Percentiles rank a stretch among this genome's conserved stretches.
These are phyloP conservation scores for Parafenestella ontariensis DNA, from an alignment of 2,329 filamentous ascomycete genomes.

Conservation along the genomic window DNA sequence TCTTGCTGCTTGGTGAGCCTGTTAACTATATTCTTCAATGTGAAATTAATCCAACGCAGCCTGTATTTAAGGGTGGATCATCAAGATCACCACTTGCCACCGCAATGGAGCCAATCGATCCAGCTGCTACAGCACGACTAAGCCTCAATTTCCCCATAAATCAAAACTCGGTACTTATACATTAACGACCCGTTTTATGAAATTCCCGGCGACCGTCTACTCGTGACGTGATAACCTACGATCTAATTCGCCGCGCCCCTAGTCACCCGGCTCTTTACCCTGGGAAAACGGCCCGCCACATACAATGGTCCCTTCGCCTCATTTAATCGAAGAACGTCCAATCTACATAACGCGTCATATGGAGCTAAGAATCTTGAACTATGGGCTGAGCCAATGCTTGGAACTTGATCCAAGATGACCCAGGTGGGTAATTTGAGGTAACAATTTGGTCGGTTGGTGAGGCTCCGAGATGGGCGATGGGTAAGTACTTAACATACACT, in stretches of 20 bases:
- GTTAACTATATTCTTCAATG: constrained; percentile 1
- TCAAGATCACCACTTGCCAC: neutral
- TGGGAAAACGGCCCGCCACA: constrained; percentile 43
- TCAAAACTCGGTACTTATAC: constrained; percentile 2
- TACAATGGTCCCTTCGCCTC: constrained; percentile 30
- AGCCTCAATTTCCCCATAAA: constrained; percentile 21
- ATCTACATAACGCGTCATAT: constrained; percentile 30
- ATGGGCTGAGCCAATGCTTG: constrained; percentile 5
- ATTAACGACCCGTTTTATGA: constrained; percentile 19
- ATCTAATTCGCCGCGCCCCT: constrained; percentile 35
- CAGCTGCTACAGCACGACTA: constrained; percentile 2
- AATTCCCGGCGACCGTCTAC: constrained; percentile 11
- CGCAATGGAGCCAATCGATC: neutral
- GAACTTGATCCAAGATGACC: constrained; percentile 16
- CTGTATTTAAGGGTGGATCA: neutral
- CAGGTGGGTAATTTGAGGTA: constrained; percentile 28
- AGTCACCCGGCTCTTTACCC: constrained; percentile 29
- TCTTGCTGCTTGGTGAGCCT: neutral
- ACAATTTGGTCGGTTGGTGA: constrained; percentile 12
- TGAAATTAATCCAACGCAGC: constrained; percentile 1
- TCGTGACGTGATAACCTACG: constrained; percentile 17
- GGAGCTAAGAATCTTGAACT: constrained; percentile 3
- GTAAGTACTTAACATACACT: constrained; percentile 30
- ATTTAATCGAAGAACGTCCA: constrained; percentile 33
- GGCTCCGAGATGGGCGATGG: constrained; percentile 2